These are phyloP conservation scores for Suhomyces terraborum DNA, from an alignment of 1,139 yeast genomes.

Conservation along the genomic window DNA sequence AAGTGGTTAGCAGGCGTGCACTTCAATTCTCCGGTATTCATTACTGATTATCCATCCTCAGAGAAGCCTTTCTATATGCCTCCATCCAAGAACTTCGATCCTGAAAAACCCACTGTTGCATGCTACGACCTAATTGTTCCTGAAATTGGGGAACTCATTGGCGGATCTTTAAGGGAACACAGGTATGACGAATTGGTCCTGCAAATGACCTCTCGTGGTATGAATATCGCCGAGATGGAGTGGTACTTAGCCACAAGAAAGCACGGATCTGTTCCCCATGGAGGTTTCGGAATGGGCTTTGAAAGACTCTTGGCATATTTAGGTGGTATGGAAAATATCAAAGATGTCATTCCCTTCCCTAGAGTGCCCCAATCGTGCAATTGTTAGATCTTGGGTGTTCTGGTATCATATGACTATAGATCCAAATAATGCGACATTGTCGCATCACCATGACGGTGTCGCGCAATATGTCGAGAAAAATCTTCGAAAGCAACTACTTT, in stretches of 20 bases:
- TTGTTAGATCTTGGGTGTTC: conserved; percentile 25
- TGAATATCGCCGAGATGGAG: conserved; percentile 60
- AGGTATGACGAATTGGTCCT: conserved; percentile 45
- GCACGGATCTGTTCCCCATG: conserved; percentile 88
- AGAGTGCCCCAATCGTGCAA: conserved; percentile 40
- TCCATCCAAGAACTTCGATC: conserved; percentile 36
- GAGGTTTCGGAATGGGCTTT: conserved; percentile 96
- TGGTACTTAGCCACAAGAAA: conserved; percentile 81
- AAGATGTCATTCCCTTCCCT: conserved; percentile 88
- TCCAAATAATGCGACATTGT: neutral
- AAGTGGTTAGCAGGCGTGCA: conserved; percentile 79
- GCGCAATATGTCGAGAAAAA: conserved; percentile 7
- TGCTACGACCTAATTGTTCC: conserved; percentile 90
- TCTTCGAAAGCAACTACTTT: conserved; percentile 4
- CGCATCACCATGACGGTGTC: neutral
- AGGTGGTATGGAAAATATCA: conserved; percentile 71
- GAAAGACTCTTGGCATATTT: conserved; percentile 80
- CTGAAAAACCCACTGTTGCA: conserved; percentile 64
- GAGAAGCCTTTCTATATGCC: conserved; percentile 94
- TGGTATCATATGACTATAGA: neutral
- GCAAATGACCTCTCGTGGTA: conserved; percentile 53
- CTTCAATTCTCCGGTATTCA: conserved; percentile 77
- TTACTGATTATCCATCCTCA: conserved; percentile 79
- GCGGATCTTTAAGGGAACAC: conserved; percentile 92
- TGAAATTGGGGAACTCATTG: conserved; percentile 92